Conservation (phyloP, 2,329 filamentous ascomycete species). For the Fusarium sp. region DNA sequence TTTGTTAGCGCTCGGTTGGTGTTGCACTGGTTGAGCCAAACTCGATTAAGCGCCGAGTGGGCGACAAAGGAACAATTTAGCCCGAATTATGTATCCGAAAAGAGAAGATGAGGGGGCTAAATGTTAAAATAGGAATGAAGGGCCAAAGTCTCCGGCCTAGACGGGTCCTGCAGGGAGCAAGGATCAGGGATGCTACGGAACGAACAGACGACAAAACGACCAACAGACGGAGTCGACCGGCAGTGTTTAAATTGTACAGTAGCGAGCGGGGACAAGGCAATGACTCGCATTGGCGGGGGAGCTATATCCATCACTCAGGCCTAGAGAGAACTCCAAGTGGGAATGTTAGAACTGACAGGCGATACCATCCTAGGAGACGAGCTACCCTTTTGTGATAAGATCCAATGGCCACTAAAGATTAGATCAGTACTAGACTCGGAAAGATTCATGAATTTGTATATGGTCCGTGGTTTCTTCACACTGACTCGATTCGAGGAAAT, state of each 20-base stretch:
- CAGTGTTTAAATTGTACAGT: slow-evolving; percentile 26
- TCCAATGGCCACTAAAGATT: neutral
- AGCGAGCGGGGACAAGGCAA: slow-evolving; percentile 31
- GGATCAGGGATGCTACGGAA: slow-evolving; percentile 33
- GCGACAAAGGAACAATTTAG: slow-evolving; percentile 41
- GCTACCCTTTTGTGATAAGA: slow-evolving; percentile 3
- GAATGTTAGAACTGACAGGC: slow-evolving; percentile 12
- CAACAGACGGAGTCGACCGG: slow-evolving; percentile 34
- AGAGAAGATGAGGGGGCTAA: slow-evolving; percentile 21
- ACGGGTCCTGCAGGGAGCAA: slow-evolving; percentile 24
- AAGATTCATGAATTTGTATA: neutral
- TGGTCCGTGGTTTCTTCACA: slow-evolving; percentile 1
- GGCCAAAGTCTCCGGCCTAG: slow-evolving; percentile 28
- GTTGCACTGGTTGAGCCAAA: slow-evolving; percentile 32
- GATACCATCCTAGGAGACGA: slow-evolving; percentile 14
- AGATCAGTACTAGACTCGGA: neutral
- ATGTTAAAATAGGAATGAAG: slow-evolving; percentile 16
- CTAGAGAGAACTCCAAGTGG: slow-evolving; percentile 26
- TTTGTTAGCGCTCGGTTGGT: slow-evolving; percentile 42
- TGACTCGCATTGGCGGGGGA: slow-evolving; percentile 46
- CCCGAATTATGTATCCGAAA: slow-evolving; percentile 38
- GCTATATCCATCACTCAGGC: slow-evolving; percentile 28
- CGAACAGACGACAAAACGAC: slow-evolving; percentile 22
- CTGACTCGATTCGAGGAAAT: neutral
- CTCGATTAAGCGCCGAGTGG: slow-evolving; percentile 41